Conservation (phyloP, 2,329 filamentous ascomycete genomes). For the Fusarium gaditjirri region DNA sequence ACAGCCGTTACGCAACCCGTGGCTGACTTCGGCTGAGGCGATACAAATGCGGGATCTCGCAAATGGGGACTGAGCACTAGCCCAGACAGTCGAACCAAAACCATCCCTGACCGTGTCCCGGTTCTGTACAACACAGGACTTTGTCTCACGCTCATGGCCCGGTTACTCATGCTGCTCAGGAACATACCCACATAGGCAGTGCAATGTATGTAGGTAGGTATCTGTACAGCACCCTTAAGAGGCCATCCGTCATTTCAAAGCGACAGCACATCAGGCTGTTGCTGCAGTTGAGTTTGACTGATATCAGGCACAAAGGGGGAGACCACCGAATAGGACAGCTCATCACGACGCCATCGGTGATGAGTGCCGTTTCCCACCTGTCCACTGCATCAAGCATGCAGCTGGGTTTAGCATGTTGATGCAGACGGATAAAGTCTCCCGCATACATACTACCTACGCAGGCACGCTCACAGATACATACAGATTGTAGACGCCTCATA, state of each 20-base stretch:
- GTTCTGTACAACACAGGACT: conserved; percentile 17
- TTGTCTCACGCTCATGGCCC: conserved; percentile 13
- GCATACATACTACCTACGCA: conserved; percentile 14
- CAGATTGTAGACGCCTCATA: conserved; percentile 14
- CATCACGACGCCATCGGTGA: conserved; percentile 24
- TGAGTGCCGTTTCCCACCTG: conserved; percentile 12
- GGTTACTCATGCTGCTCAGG: conserved; percentile 1
- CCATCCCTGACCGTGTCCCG: conserved; percentile 8
- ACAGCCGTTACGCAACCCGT: conserved; percentile 24
- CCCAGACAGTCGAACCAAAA: neutral
- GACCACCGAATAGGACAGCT: conserved; percentile 23
- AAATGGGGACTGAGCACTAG: conserved; percentile 2
- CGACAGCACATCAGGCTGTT: conserved; percentile 24
- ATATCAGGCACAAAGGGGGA: conserved; percentile 24
- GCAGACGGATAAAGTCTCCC: conserved; percentile 23
- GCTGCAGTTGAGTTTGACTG: neutral
- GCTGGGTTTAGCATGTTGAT: conserved; percentile 19
- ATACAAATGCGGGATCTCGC: conserved; percentile 28
- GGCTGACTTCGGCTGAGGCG: conserved; percentile 9
- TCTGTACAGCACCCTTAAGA: neutral
- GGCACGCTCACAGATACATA: conserved; percentile 17
- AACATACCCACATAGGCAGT: neutral
- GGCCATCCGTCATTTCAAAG: conserved; percentile 9
- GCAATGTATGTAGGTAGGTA: neutral
- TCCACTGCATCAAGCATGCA: conserved; percentile 23